Conservation (phyloP, 31 red algal species). For the Porphyra umbilicalis region DNA sequence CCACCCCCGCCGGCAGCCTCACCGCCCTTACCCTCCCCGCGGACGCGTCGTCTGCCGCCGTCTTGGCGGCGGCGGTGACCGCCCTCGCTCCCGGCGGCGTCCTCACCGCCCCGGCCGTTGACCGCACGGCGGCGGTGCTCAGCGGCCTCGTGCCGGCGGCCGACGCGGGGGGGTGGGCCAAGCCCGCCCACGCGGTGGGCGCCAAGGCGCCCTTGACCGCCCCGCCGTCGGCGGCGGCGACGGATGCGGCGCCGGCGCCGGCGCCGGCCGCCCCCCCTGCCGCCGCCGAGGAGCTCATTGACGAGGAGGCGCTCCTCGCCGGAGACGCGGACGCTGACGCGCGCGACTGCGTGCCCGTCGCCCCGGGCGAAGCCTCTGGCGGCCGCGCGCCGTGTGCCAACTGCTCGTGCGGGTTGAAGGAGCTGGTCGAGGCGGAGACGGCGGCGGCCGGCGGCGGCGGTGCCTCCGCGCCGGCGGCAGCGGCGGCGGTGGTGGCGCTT, state of each 20-base stretch:
- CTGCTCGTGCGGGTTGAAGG: slow-evolving; percentile 55
- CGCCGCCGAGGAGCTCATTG: slow-evolving; percentile 9
- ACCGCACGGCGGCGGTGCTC: neutral
- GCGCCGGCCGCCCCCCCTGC: neutral
- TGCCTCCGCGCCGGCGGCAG: no score
- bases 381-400: slow-evolving; percentile 64
- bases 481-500: no score
- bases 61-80: neutral
- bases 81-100: neutral
- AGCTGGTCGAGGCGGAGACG: slow-evolving; percentile 14
- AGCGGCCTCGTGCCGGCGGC: neutral
- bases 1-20: neutral
- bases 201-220: no score
- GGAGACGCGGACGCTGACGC: slow-evolving; percentile 12
- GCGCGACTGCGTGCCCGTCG: neutral
- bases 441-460: slow-evolving; percentile 1
- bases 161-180: neutral
- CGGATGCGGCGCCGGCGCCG: neutral
- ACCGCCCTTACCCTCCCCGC: neutral
- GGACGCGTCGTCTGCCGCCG: neutral
- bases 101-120: neutral
- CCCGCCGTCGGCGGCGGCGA: neutral
- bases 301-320: slow-evolving; percentile 36
- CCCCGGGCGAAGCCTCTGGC: neutral
- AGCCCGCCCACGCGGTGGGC: neutral